A percentile compares a stretch with the other conserved stretches of the same genome.
Evolutionary conservation across 139 green algal genomes (phyloP).

Genomic region (Tetraselmis chui): DNA sequence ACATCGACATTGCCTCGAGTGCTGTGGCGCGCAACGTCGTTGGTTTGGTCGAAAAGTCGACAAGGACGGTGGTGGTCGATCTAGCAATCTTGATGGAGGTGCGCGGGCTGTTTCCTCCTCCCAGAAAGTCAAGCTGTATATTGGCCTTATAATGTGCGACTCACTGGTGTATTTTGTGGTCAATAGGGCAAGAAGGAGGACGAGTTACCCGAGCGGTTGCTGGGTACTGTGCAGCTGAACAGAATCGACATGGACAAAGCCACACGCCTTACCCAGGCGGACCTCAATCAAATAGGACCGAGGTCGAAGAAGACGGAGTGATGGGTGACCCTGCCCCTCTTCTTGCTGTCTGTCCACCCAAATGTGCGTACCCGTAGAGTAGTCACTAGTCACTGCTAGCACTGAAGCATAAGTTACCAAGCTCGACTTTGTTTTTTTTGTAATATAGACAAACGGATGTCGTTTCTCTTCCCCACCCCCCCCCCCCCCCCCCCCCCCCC

Average conservation of each 20-base stretch:
- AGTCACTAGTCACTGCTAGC: too few species aligned
- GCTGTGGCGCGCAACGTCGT: slow-evolving; percentile 37
- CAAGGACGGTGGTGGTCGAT: slow-evolving; percentile 43
- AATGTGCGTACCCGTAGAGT: too few species aligned
- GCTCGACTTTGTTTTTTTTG: too few species aligned
- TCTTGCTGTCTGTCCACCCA: too few species aligned
- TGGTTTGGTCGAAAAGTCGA: slow-evolving; percentile 28
- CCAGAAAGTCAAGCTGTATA: too few species aligned
- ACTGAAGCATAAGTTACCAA: too few species aligned
- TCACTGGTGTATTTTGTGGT: background rate
- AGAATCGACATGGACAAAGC: slow-evolving; percentile 28
- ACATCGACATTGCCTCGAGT: slow-evolving; percentile 44
- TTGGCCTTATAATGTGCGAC: too few species aligned
- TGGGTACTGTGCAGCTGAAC: slow-evolving; percentile 37
- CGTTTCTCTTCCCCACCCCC: too few species aligned
- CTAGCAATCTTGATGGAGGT: slow-evolving; percentile 39
- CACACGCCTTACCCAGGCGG: background rate
- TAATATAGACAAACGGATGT: too few species aligned
- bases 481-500: too few species aligned
- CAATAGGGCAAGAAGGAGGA: slow-evolving; percentile 19
- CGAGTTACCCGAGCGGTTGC: slow-evolving; percentile 42
- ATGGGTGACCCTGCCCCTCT: background rate
- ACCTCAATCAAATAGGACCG: background rate
- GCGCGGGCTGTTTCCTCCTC: slow-evolving; percentile 15
- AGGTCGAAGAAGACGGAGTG: background rate